These are phyloP conservation scores for Candida gigantensis DNA, from an alignment of 1,139 yeast species.

Conservation along the genomic window DNA sequence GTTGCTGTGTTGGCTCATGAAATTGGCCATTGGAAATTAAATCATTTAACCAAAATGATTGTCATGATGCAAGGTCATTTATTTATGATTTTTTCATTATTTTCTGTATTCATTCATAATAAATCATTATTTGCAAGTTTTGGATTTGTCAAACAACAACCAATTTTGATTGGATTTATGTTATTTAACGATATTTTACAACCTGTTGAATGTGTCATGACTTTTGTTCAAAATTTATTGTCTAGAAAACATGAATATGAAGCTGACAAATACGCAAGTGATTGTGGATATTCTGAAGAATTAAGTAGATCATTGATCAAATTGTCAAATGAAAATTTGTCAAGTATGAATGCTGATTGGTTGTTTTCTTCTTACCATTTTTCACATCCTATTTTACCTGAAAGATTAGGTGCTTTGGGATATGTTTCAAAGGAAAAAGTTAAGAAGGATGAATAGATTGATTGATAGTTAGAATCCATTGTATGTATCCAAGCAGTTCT, in stretches of 20 bases:
- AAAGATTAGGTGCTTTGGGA: slow-evolving; percentile 76
- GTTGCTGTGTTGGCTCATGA: slow-evolving; percentile 97
- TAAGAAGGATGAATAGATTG: slow-evolving; percentile 43
- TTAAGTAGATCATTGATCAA: slow-evolving; percentile 73
- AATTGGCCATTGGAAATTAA: slow-evolving; percentile 94
- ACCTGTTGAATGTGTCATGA: slow-evolving; percentile 72
- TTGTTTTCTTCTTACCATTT: slow-evolving; percentile 85
- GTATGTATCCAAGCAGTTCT: neutral
- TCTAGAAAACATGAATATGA: slow-evolving; percentile 89
- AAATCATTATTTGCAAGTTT: slow-evolving; percentile 73
- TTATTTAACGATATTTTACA: slow-evolving; percentile 72
- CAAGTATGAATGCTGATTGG: slow-evolving; percentile 86
- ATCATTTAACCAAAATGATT: slow-evolving; percentile 77
- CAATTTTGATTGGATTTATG: slow-evolving; percentile 77
- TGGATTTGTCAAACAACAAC: slow-evolving; percentile 68
- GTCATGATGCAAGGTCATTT: slow-evolving; percentile 64
- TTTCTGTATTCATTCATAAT: slow-evolving; percentile 79
- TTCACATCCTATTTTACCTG: slow-evolving; percentile 89
- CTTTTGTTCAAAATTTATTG: slow-evolving; percentile 65
- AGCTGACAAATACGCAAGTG: slow-evolving; percentile 85
- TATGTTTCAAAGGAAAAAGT: slow-evolving; percentile 49
- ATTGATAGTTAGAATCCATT: neutral
- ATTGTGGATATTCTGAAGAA: slow-evolving; percentile 67
- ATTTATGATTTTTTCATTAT: slow-evolving; percentile 64
- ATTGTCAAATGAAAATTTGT: slow-evolving; percentile 76